phyloP scores from a whole-genome alignment of 768 basidiomycete species.

The Pulveroboletus sp. region DNA sequence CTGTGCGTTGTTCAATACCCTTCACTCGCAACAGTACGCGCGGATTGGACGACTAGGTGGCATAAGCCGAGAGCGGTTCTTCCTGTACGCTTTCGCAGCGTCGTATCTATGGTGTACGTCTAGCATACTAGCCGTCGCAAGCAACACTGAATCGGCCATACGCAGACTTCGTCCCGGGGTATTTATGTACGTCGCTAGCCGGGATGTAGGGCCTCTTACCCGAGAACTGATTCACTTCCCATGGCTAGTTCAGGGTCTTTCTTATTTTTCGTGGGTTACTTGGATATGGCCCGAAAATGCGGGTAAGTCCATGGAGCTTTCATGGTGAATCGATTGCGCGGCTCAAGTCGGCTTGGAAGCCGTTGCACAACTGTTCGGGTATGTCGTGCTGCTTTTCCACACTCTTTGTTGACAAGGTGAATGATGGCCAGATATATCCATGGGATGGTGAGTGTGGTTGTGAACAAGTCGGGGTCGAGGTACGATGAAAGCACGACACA shows the following conservation, averaged over 20 bases:
- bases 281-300: slow-evolving; percentile 48
- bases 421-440: slow-evolving; percentile 30
- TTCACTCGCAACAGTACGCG: slow-evolving; percentile 64
- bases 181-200: slow-evolving; percentile 32
- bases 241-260: slow-evolving; percentile 41
- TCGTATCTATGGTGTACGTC: slow-evolving; percentile 58
- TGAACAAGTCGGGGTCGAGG: background rate
- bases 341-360: slow-evolving; percentile 25
- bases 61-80: slow-evolving; percentile 72
- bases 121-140: background rate
- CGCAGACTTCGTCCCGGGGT: slow-evolving; percentile 42
- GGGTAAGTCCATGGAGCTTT: slow-evolving; percentile 31
- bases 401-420: background rate
- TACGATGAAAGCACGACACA: background rate
- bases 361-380: slow-evolving; percentile 47
- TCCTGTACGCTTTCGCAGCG: slow-evolving; percentile 55
- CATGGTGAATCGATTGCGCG: slow-evolving; percentile 15
- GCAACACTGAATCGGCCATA: slow-evolving; percentile 9
- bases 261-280: slow-evolving; percentile 56
- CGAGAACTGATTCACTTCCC: slow-evolving; percentile 16
- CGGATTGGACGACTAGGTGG: slow-evolving; percentile 60
- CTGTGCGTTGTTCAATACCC: slow-evolving; percentile 72
- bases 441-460: slow-evolving; percentile 37
- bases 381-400: slow-evolving; percentile 5
- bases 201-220: background rate